phyloP scores from a whole-genome alignment of 768 basidiomycete genomes.

The Heimioporus sp. region DNA sequence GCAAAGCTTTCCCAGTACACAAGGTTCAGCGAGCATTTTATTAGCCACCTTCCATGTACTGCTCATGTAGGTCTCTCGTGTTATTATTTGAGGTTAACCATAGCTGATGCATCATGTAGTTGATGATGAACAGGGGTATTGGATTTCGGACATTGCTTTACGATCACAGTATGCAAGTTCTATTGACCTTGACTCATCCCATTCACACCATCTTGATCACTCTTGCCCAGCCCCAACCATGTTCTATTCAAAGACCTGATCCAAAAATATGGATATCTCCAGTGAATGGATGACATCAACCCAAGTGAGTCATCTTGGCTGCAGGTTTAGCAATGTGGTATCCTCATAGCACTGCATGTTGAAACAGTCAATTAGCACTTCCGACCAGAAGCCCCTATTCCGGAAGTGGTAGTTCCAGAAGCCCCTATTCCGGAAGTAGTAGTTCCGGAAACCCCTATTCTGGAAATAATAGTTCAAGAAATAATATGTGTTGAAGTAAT shows the following conservation, averaged over 20 bases:
- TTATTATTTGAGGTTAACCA: neutral
- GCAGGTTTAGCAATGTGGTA: neutral
- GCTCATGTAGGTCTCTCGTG: constrained; percentile 51
- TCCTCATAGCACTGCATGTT: too few relatives aligned
- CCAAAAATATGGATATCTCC: constrained; percentile 76
- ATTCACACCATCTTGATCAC: neutral
- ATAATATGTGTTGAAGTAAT: too few relatives aligned
- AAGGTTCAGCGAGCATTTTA: constrained; percentile 87
- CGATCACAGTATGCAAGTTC: constrained; percentile 68
- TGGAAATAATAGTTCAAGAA: too few relatives aligned
- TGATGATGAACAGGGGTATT: constrained; percentile 81
- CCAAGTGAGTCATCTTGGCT: constrained; percentile 46
- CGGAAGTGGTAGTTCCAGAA: too few relatives aligned
- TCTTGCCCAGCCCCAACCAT: constrained; percentile 47
- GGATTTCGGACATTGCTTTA: constrained; percentile 91
- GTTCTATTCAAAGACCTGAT: constrained; percentile 71
- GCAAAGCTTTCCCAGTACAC: constrained; percentile 77
- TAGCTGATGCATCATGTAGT: constrained; percentile 38
- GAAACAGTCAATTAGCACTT: too few relatives aligned
- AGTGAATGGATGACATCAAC: constrained; percentile 90
- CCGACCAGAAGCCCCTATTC: too few relatives aligned
- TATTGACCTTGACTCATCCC: neutral
- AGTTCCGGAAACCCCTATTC: too few relatives aligned
- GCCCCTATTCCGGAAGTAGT: too few relatives aligned
- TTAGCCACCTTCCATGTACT: constrained; percentile 78